These are phyloP conservation scores for Lactarius sanguifluus DNA, from an alignment of 768 basidiomycete genomes.

Conservation along the genomic window DNA sequence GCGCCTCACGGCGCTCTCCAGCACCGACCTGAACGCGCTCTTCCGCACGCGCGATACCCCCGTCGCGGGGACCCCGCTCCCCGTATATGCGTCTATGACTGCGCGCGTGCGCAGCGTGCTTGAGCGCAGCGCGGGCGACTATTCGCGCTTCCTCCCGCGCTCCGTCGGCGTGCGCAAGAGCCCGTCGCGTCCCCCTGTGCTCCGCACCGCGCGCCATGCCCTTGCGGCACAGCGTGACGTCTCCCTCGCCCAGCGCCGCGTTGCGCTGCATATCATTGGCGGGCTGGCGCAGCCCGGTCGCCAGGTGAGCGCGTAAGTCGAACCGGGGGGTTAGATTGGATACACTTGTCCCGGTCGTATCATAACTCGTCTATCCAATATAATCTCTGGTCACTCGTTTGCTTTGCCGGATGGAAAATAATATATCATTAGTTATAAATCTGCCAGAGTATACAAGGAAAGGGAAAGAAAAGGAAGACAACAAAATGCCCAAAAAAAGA, in stretches of 20 bases:
- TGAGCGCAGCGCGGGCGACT: conserved; percentile 50
- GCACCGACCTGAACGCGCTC: conserved; percentile 25
- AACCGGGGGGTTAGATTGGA: conserved; percentile 2
- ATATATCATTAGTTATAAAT: conserved; percentile 14
- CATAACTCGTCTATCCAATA: not conserved
- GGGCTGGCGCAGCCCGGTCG: conserved; percentile 12
- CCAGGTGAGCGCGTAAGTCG: conserved; percentile 7
- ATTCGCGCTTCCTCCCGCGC: conserved; percentile 45
- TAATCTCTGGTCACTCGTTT: not conserved
- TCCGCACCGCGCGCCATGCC: conserved; percentile 44
- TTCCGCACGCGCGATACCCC: conserved; percentile 9
- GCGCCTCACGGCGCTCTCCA: conserved; percentile 9
- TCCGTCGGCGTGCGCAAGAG: conserved; percentile 33
- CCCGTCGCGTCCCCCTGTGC: conserved; percentile 38
- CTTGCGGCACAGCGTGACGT: conserved; percentile 47
- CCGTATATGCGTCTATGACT: conserved; percentile 10
- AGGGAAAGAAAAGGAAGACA: not conserved
- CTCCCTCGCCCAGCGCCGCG: conserved; percentile 40
- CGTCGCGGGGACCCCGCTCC: conserved; percentile 3
- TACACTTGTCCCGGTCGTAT: not conserved
- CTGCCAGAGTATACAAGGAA: conserved; percentile 1
- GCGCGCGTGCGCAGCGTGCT: conserved; percentile 35
- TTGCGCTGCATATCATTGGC: conserved; percentile 43
- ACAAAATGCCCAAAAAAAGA: not conserved
- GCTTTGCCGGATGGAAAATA: not conserved